These are phyloP conservation scores for Xylaria intraflava DNA, from an alignment of 495 filamentous ascomycete species.

Conservation along the genomic window DNA sequence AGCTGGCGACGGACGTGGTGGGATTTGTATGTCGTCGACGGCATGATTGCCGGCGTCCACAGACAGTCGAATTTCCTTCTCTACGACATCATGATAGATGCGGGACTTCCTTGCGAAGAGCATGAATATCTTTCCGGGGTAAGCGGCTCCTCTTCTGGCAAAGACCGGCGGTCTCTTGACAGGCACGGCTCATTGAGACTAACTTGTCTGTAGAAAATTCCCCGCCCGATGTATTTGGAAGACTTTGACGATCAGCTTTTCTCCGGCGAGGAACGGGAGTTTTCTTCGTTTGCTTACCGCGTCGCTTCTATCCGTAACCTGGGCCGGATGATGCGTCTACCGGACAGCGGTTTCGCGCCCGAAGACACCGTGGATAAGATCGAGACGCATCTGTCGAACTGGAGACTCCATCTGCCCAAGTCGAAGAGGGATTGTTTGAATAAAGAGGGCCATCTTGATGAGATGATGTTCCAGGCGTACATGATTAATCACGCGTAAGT, in stretches of 20 bases:
- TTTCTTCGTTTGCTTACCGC: slow-evolving; percentile 73
- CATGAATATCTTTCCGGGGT: slow-evolving; percentile 59
- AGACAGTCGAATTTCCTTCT: slow-evolving; percentile 52
- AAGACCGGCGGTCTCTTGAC: no score
- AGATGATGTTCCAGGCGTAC: slow-evolving; percentile 87
- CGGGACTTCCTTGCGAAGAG: slow-evolving; percentile 72
- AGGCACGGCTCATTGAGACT: not conserved
- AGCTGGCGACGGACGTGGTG: slow-evolving; percentile 85
- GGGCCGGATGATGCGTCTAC: slow-evolving; percentile 61
- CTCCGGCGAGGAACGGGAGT: slow-evolving; percentile 52
- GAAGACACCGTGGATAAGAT: slow-evolving; percentile 47
- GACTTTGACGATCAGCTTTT: slow-evolving; percentile 70
- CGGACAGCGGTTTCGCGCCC: slow-evolving; percentile 36
- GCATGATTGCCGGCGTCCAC: slow-evolving; percentile 54
- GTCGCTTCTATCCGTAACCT: slow-evolving; percentile 69
- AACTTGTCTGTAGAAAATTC: slow-evolving; percentile 46
- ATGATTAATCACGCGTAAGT: slow-evolving; percentile 67
- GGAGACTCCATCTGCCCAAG: slow-evolving; percentile 71
- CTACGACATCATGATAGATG: slow-evolving; percentile 50
- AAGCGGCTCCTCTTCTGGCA: slow-evolving; percentile 20
- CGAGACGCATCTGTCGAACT: slow-evolving; percentile 73
- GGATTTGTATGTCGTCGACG: slow-evolving; percentile 79
- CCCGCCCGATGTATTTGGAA: slow-evolving; percentile 52
- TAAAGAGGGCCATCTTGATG: slow-evolving; percentile 64
- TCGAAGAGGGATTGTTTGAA: slow-evolving; percentile 66